Conservation (phyloP, 768 basidiomycete species). For the Termitomyces sp. region DNA sequence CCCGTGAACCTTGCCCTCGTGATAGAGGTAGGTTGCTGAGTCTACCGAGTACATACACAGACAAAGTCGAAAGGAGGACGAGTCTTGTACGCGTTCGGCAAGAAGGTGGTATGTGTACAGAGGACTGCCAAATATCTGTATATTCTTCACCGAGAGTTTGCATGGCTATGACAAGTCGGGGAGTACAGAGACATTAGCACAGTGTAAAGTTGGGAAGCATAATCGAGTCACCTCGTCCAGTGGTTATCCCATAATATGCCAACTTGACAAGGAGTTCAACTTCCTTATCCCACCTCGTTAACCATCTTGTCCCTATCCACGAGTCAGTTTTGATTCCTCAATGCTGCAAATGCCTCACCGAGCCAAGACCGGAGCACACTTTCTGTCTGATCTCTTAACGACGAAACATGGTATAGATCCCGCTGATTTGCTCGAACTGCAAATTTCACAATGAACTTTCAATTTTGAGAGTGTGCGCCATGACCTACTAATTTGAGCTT, state of each 20-base stretch:
- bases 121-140: slow-evolving; percentile 73
- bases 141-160: slow-evolving; percentile 93
- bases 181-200: not conserved
- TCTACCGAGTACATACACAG: slow-evolving; percentile 58
- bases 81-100: slow-evolving; percentile 46
- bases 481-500: slow-evolving; percentile 80
- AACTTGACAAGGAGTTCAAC: slow-evolving; percentile 68
- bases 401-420: slow-evolving; percentile 74
- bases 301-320: slow-evolving; percentile 72
- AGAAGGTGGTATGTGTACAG: slow-evolving; percentile 41
- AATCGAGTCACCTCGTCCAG: slow-evolving; percentile 61
- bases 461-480: not conserved
- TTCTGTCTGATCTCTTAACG: slow-evolving; percentile 74
- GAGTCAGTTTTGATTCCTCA: slow-evolving; percentile 5
- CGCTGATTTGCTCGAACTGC: slow-evolving; percentile 84
- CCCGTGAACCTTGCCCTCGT: slow-evolving; percentile 32
- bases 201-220: not conserved
- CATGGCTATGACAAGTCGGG: slow-evolving; percentile 43
- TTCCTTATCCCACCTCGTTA: slow-evolving; percentile 80
- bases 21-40: slow-evolving; percentile 40
- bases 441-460: slow-evolving; percentile 13
- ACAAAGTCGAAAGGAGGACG: slow-evolving; percentile 65
- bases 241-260: slow-evolving; percentile 71
- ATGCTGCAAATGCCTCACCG: slow-evolving; percentile 42
- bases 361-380: slow-evolving; percentile 74